Evolutionary conservation across 495 filamentous ascomycete species (phyloP), one percentile per base, ranked within the genome.

Genomic region (Friedmanniomyces simplex): DNA sequence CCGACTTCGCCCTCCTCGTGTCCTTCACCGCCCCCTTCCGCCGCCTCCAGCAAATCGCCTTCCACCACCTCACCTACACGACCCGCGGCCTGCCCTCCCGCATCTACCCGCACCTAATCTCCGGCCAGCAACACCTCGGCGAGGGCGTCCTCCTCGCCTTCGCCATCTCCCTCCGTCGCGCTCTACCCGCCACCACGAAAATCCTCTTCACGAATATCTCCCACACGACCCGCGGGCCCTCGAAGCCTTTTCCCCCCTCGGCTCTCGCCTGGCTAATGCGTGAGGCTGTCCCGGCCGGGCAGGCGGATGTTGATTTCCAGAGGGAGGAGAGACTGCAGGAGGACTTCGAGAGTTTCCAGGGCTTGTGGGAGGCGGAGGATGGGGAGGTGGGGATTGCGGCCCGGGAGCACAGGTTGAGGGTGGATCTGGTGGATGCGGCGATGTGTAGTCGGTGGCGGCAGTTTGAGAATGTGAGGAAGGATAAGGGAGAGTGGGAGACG

Each of bases 261-360:
- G 60, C 56, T n/a, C 11, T 63, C 18, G n/a, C 21, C 0, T 58
- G 55, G 60, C 3, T 59, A 1, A 20, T 55, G 43, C 21, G 16
- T 1, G 43, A 63, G 37, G 58, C 58, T 16, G 25, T 62, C 1
- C 54, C 56, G 2, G 10, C 34, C 7, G 45, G 26, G 2, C 39
- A 43, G 11, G 30, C 51, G 18, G 36, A 24, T 1, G 21, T 63
- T 16, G 50, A 50, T 28, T 36, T 42, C 32, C 22, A 58, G 16
- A 6, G 55, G 12, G 55, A 54, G 55, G 41, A 45, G 32, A 16
- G 56, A 28, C 51, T 63, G 41, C 10, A 50, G 4, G 56, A 63
- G 30, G 56, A 63, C 43, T 59, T 59, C 37, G 60, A 51, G 43
- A 54, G 43, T 28, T 59, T 63, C 36, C 52, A 54, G 50, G n/a